Conservation (phyloP, 2,329 filamentous ascomycete genomes). For the Blastomyces percursus region DNA sequence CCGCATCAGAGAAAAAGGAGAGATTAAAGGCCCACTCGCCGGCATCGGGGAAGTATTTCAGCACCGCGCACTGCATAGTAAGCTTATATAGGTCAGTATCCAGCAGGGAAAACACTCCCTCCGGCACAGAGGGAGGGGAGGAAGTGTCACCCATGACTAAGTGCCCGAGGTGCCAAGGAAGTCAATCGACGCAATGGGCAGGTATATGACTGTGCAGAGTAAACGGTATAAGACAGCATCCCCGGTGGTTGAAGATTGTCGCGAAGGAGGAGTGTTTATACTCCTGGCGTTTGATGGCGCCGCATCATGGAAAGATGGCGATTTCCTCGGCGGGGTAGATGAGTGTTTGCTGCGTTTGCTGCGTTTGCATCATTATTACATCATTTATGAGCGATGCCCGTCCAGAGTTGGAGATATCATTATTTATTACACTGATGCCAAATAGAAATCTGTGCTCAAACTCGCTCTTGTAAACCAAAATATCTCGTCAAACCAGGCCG, state of each 20-base stretch:
- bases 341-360: background rate
- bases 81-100: constrained; percentile 89
- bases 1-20: background rate
- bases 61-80: constrained; percentile 96
- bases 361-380: background rate
- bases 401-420: background rate
- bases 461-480: background rate
- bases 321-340: too few species aligned
- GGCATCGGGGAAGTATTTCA: constrained; percentile 75
- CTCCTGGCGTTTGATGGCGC: too few species aligned
- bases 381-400: too few species aligned
- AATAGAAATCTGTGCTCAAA: background rate
- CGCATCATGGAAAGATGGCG: too few species aligned
- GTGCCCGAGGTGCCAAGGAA: background rate
- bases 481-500: background rate
- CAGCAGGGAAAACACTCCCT: constrained; percentile 70
- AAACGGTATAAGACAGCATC: background rate
- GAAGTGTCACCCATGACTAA: background rate
- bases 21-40: constrained; percentile 24
- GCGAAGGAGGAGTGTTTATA: background rate
- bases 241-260: background rate
- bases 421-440: background rate
- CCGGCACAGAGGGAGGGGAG: constrained; percentile 29
- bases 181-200: background rate
- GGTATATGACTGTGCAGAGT: background rate